These are phyloP conservation scores for Schoenoplectus triqueter DNA, from an alignment of 202 grass and related monocot species.

Conservation along the genomic window DNA sequence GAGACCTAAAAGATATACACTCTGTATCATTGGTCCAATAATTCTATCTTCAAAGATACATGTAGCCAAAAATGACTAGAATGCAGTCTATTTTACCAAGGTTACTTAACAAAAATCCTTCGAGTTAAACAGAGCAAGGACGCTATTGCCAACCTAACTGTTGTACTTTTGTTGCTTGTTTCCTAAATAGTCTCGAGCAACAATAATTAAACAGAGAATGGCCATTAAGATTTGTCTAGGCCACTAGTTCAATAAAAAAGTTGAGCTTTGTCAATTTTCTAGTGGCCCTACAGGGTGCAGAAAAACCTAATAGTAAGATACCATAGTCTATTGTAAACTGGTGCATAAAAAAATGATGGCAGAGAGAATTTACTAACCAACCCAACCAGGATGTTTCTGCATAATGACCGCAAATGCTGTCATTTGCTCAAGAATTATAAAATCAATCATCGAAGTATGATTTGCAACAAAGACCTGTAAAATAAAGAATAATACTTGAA, in stretches of 20 bases:
- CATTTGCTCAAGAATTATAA: constrained; percentile 99
- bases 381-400: constrained; percentile 99
- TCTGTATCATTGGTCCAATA: no score
- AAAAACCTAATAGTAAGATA: no score
- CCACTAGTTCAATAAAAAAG: neutral
- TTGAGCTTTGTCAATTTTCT: neutral
- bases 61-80: no score
- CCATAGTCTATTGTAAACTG: constrained; percentile 14
- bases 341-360: constrained; percentile 13
- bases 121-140: neutral
- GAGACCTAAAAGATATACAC: no score
- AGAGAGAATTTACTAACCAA: constrained; percentile 61
- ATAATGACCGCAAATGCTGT: constrained; percentile 99
- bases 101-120: neutral
- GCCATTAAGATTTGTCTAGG: neutral
- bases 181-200: neutral
- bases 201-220: neutral
- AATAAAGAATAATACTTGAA: constrained; percentile 31
- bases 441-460: constrained; percentile 99
- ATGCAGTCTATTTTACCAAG: no score
- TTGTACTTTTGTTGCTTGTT: neutral
- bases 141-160: neutral
- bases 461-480: constrained; percentile 98
- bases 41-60: no score
- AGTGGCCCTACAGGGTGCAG: neutral